Evolutionary conservation across 2,329 filamentous ascomycete species (phyloP).

Genomic region (Ophiostoma ips): DNA sequence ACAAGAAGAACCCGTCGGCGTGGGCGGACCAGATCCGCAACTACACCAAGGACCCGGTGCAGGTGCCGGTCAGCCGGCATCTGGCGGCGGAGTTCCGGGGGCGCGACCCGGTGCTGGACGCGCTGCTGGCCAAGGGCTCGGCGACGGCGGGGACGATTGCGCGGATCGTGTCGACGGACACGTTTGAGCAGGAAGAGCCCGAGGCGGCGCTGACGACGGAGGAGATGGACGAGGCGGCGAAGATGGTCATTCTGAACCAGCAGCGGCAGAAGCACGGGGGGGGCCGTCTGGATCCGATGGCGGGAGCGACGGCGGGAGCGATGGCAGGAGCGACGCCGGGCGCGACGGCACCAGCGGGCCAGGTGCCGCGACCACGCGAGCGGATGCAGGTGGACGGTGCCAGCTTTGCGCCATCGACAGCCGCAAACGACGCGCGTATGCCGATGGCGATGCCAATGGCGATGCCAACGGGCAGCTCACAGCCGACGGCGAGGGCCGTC

Average conservation of each 20-base stretch:
- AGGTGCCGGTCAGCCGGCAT: conserved; percentile 38
- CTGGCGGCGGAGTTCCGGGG: conserved; percentile 33
- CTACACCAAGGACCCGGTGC: conserved; percentile 45
- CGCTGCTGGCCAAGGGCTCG: conserved; percentile 25
- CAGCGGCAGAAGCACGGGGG: neutral
- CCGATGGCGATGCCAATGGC: neutral
- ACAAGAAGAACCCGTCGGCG: conserved; percentile 64
- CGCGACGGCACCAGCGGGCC: too few relatives aligned
- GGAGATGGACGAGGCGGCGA: conserved; percentile 42
- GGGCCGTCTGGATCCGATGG: too few relatives aligned
- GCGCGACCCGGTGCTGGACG: conserved; percentile 48
- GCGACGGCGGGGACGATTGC: conserved; percentile 29
- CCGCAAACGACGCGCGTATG: neutral
- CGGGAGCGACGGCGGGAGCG: neutral
- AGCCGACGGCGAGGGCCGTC: too few relatives aligned
- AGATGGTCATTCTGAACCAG: conserved; percentile 18
- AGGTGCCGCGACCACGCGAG: neutral
- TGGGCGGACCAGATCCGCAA: conserved; percentile 43
- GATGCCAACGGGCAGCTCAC: too few relatives aligned
- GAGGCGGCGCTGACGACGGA: conserved; percentile 44
- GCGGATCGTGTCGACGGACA: conserved; percentile 53
- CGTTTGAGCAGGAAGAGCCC: conserved; percentile 56
- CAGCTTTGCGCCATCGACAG: neutral
- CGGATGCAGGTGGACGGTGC: neutral
- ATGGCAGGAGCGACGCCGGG: neutral